A percentile compares a stretch with the other conserved stretches of the same genome.
These are phyloP conservation scores for Boletus sp. DNA, from an alignment of 768 basidiomycete genomes.

Conservation along the genomic window DNA sequence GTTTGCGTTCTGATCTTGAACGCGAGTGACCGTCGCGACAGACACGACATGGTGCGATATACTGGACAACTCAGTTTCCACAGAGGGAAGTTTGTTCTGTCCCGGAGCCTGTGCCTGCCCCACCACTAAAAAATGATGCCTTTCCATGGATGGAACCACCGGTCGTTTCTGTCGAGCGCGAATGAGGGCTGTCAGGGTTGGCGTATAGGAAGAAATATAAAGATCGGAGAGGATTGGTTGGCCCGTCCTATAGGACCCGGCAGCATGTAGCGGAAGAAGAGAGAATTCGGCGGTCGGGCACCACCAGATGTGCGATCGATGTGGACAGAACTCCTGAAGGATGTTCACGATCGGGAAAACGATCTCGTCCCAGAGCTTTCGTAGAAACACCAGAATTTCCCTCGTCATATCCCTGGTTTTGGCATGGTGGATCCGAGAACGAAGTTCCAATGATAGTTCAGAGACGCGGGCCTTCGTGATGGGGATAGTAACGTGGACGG, in stretches of 20 bases:
- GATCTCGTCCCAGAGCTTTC: conserved; percentile 18
- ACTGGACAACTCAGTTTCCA: background rate
- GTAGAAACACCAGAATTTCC: conserved; percentile 1
- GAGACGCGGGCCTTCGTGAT: background rate
- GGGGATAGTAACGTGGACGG: no score
- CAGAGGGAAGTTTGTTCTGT: background rate
- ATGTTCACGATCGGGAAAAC: conserved; percentile 15
- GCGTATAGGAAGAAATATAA: background rate
- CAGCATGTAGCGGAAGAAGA: conserved; percentile 1
- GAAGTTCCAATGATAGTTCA: background rate
- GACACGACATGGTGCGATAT: background rate
- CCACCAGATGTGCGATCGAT: conserved; percentile 14
- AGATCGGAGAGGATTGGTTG: background rate
- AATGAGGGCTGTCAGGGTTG: background rate
- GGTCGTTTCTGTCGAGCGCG: background rate
- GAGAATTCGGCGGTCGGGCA: conserved; percentile 10
- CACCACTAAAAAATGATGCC: background rate
- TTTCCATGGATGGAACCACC: background rate
- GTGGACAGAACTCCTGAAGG: background rate
- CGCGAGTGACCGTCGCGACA: background rate
- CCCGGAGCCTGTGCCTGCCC: conserved; percentile 2
- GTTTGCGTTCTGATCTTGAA: background rate
- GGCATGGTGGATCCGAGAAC: background rate
- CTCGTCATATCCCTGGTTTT: background rate
- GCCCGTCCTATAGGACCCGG: background rate